phyloP scores from a whole-genome alignment of 345 rosid genomes.

The Eutrema heterophyllum region DNA sequence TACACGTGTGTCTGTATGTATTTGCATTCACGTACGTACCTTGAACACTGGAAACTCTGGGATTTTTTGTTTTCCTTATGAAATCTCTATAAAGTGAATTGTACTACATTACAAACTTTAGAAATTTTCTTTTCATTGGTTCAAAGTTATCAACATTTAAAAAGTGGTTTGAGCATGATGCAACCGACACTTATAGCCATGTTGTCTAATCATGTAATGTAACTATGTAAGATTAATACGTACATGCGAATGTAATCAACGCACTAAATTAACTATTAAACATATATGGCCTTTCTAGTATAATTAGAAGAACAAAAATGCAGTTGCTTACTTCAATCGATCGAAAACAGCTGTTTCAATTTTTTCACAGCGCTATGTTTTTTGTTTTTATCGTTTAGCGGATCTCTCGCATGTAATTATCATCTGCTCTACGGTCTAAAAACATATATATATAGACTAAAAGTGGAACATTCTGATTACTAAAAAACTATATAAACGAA shows the following conservation, averaged over 20 bases:
- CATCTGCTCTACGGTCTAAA: neutral
- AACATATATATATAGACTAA: neutral
- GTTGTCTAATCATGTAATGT: neutral
- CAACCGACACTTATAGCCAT: neutral
- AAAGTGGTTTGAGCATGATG: neutral
- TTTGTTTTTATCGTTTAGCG: neutral
- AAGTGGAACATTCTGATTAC: neutral
- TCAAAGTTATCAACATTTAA: neutral
- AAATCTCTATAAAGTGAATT: neutral
- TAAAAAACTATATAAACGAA: neutral
- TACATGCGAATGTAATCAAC: neutral
- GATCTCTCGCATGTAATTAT: neutral
- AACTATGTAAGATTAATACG: neutral
- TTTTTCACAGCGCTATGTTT: neutral
- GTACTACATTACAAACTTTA: neutral
- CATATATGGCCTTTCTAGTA: neutral
- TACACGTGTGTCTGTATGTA: neutral
- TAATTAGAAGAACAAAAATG: neutral
- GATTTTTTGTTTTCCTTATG: neutral
- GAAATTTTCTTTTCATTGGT: neutral
- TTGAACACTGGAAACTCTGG: neutral
- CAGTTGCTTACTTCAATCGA: neutral
- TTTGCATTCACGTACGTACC: neutral
- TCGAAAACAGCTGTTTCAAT: neutral
- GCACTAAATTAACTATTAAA: neutral